phyloP scores from a whole-genome alignment of 805 yeast genomes.

The Candida alai region DNA sequence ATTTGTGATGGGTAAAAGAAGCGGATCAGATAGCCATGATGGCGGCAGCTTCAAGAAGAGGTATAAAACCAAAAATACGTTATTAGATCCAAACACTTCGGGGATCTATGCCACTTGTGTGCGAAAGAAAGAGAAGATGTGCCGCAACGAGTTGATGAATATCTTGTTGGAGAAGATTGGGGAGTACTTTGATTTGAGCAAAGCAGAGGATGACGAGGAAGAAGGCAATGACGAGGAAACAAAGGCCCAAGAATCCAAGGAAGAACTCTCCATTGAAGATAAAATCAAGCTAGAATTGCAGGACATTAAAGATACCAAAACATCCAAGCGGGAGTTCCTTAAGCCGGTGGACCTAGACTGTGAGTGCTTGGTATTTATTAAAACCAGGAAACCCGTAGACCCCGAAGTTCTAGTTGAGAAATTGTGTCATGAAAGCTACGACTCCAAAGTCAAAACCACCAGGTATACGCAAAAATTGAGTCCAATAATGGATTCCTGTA shows the following conservation, averaged over 20 bases:
- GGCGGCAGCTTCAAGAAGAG: slow-evolving; percentile 27
- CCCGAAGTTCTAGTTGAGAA: slow-evolving; percentile 69
- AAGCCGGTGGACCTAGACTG: slow-evolving; percentile 64
- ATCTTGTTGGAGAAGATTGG: slow-evolving; percentile 45
- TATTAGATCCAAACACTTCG: slow-evolving; percentile 74
- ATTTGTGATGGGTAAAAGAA: slow-evolving; percentile 30
- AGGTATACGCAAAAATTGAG: slow-evolving; percentile 75
- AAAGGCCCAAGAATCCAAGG: slow-evolving; percentile 15
- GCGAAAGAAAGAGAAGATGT: slow-evolving; percentile 72
- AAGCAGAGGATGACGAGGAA: slow-evolving; percentile 27
- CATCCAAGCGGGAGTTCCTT: slow-evolving; percentile 45
- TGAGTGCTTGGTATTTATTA: slow-evolving; percentile 82
- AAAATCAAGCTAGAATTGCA: slow-evolving; percentile 68
- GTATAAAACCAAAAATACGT: slow-evolving; percentile 44
- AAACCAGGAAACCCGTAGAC: slow-evolving; percentile 71
- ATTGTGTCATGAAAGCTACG: slow-evolving; percentile 58
- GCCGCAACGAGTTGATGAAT: slow-evolving; percentile 66
- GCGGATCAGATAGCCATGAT: no score
- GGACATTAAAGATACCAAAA: slow-evolving; percentile 47
- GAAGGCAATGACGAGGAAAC: slow-evolving; percentile 14
- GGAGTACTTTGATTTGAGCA: slow-evolving; percentile 25
- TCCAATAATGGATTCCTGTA: slow-evolving; percentile 73
- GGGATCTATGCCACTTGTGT: slow-evolving; percentile 91
- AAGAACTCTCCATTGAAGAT: slow-evolving; percentile 65
- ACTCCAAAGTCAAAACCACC: slow-evolving; percentile 52